phyloP scores from a whole-genome alignment of 345 rosid genomes.

The Populus nigra region DNA sequence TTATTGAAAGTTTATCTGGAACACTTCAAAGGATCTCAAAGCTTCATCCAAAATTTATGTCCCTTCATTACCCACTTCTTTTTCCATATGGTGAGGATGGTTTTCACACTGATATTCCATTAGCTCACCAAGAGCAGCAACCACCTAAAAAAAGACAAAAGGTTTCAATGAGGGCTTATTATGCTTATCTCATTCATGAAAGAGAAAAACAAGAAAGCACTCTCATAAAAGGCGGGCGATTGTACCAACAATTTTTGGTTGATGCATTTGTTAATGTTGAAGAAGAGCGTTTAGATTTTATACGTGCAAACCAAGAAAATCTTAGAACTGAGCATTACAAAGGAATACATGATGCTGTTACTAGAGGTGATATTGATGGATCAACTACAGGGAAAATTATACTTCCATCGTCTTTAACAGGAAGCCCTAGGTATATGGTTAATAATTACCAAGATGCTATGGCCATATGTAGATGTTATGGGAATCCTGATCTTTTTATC shows the following conservation, averaged over 20 bases:
- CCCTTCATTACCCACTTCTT: background rate
- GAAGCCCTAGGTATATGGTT: background rate
- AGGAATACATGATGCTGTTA: background rate
- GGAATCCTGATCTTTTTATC: background rate
- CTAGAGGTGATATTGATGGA: background rate
- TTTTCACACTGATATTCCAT: background rate
- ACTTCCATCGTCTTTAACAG: background rate
- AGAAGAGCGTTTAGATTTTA: background rate
- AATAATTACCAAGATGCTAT: background rate
- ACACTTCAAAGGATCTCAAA: background rate
- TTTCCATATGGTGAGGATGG: background rate
- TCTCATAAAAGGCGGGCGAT: background rate
- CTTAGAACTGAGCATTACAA: background rate
- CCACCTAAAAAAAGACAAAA: too few relatives aligned
- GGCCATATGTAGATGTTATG: background rate
- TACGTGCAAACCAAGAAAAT: background rate
- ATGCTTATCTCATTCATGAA: background rate
- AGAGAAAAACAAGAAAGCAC: rapidly evolving
- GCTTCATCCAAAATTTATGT: background rate
- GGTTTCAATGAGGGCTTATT: background rate
- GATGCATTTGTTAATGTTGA: background rate
- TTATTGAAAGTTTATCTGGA: background rate
- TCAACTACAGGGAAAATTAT: background rate
- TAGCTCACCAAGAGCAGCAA: background rate
- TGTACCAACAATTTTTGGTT: background rate